Base-by-base conservation (phyloP, 2,329 filamentous ascomycete genomes). In the Fusarium newnesense region DNA sequence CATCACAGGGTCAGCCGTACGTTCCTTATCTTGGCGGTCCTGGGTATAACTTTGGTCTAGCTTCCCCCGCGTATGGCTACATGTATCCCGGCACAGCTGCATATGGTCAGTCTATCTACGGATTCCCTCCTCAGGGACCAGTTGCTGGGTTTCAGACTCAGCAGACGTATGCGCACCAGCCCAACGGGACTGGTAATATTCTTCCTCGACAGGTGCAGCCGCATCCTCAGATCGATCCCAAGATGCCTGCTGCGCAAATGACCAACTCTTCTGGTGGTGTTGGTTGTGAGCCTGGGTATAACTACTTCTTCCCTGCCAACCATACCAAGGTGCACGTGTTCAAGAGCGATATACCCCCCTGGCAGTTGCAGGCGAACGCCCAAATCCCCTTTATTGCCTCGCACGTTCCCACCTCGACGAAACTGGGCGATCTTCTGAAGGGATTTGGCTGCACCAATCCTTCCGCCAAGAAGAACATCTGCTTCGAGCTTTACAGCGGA, bases 241-340 rank as follows among this genome's bases (percentile, higher is more conserved):
- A 82, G 4, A 85, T 87, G 67, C 87, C 88, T 0, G 87, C 87
- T 0, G 83, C 86, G 34, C 86, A 89, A 70, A 82, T 91, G 81
- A 84, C 84, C 52, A 90, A 91, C 80, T 84, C 86, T 0, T 87
- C 87, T 0, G 88, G 89, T 49, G 88, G 88, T 28, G 83, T 86
- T 2, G 88, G 89, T 44, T 87, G 87, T 67, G 89, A 91, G 74
- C 88, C 87, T 0, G 90, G 89, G 4, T 92, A 90, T 82, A 89
- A 90, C 81, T 90, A 90, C 80, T 86, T 91, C 76, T 91, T 91
- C 80, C 85, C 88, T 0, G 75, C 81, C 0, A 84, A 88, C 70
- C 88, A 91, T 78, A 89, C 88, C 36, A 90, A 89, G 71, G 82
- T 91, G 11, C 88, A 91, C 73, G 83, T 92, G 6, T 85, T 92